Base-by-base conservation (phyloP, 441 rosid genomes). In the Erodium trifolium region DNA sequence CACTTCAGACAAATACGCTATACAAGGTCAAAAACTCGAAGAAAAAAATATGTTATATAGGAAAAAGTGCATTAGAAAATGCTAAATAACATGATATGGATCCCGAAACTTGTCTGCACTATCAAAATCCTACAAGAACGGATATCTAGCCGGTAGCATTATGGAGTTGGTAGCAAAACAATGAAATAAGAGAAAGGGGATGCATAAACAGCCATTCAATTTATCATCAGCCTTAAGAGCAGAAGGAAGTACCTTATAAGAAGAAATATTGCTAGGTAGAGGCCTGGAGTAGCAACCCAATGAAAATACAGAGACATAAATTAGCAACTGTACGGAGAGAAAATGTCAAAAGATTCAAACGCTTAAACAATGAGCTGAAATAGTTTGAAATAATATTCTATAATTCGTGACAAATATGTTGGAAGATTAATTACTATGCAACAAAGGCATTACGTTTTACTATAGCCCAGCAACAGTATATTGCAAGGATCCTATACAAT, bases 251-350 rank as follows among this genome's bases (percentile, higher is more conserved):
- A 91, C 98, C 98, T 89, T 93, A 74, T 91, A 93, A 16, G 97
- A 91, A 43, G 97, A 91, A 73, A 93, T 62, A 82, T 81, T 82
- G 82, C 89, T 91, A 2, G 97, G 98, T 80, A 93, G 78, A 70
- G 98, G 96, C 80, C 97, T 88, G 83, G 47, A 77, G 63, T 81
- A 63, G 73, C 73, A 84, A 67, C 43, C 10, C 23, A 51, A 41
- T 4, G 27, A 55, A 31, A 27, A 62, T 67, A 67, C 51, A 67
- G 59, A 53, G 55, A 64, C 45, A 43, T 68, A 53, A 19, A n/a
- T 69, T 43, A 69, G 70, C 23, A 55, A 55, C 62, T 16, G 19
- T 55, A 14, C 10, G 8, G 62, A 55, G 62, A 17, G 9, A 7
- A 65, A 43, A 60, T 27, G 27, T n/a, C 63, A 53, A 41, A 19